Base-by-base conservation (phyloP, 495 filamentous ascomycete genomes). In the Penicillium riverlandense region DNA sequence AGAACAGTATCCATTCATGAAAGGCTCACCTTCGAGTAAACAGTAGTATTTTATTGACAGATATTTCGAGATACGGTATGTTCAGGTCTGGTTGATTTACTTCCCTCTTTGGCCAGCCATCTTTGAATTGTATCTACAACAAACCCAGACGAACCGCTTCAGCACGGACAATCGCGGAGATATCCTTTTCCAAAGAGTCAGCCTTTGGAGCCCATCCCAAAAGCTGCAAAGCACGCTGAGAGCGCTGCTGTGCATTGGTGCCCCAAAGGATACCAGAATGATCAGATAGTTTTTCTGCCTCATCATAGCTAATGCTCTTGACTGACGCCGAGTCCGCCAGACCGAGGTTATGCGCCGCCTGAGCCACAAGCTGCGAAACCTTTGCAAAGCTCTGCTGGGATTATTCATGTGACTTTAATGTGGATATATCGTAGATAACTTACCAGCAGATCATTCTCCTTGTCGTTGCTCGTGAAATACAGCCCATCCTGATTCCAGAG, bases 401-500 rank as follows among this genome's bases (percentile, higher is more conserved):
- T 50, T 34, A 43, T 36, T 35, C 11, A 14, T 41, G 11, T 37
- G 12, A n/a, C 15, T 38, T n/a, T 36, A 6, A 3, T 7, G 14
- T 11, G 2, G 33, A 33, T 22, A 15, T 2, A 14, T 29, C 7
- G 15, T 10, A 29, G 15, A 6, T 15, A 15, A 55, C 56, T 55
- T 40, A 70, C 67, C 55, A 83, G 71, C 49, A 71, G 15, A 4
- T 16, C 15, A 4, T 16, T 16, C 1, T 16, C 15, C 15, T 4
- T 59, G 10, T 73, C 82, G 44, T 74, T 79, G 52, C 80, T 75
- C 32, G 72, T 63, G 54, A 86, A 82, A 63, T 81, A 88, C 54
- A 89, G 84, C 5, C 76, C 84, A 43, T 81, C 67, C n/a, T 66
- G 58, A 5, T 80, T 82, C 76, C 84, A 91, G n/a, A 83, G 69